Evolutionary conservation across 169 alveolate species (phyloP).

Genomic region (Babesia microti): DNA sequence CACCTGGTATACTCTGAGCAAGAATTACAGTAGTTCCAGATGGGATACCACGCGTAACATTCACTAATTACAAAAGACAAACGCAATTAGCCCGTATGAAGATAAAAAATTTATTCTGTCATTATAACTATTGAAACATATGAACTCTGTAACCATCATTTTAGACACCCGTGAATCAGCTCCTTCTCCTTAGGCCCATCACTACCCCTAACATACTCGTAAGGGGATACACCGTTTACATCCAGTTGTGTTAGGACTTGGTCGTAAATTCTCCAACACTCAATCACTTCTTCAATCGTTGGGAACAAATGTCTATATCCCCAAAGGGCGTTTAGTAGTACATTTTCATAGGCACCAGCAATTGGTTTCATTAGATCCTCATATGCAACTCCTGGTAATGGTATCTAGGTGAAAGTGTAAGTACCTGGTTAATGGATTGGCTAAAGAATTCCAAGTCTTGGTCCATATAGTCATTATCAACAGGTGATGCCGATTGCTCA

Average conservation of each 20-base stretch:
- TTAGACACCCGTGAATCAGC: constrained; percentile 7
- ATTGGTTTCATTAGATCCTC: constrained; percentile 35
- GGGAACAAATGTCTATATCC: constrained; percentile 36
- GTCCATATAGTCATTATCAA: too few relatives aligned
- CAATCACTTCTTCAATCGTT: constrained; percentile 34
- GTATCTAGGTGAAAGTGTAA: too few relatives aligned
- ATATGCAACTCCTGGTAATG: constrained; percentile 40
- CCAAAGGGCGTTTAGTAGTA: constrained; percentile 37
- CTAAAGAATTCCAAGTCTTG: too few relatives aligned
- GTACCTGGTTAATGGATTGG: too few relatives aligned
- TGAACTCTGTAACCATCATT: neutral
- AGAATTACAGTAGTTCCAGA: too few relatives aligned
- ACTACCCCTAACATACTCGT: constrained; percentile 31
- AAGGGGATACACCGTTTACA: constrained; percentile 21
- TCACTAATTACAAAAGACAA: too few relatives aligned
- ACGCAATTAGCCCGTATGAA: too few relatives aligned
- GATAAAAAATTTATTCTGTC: too few relatives aligned
- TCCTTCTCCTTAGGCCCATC: constrained; percentile 39
- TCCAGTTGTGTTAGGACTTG: constrained; percentile 33
- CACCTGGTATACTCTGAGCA: too few relatives aligned
- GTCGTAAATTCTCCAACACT: constrained; percentile 39
- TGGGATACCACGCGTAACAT: too few relatives aligned
- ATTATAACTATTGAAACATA: neutral
- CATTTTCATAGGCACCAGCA: constrained; percentile 41
- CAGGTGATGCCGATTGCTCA: too few relatives aligned